Base-by-base conservation (phyloP, 108 stramenopile genomes). In the Pseudonitzschia pungens region DNA sequence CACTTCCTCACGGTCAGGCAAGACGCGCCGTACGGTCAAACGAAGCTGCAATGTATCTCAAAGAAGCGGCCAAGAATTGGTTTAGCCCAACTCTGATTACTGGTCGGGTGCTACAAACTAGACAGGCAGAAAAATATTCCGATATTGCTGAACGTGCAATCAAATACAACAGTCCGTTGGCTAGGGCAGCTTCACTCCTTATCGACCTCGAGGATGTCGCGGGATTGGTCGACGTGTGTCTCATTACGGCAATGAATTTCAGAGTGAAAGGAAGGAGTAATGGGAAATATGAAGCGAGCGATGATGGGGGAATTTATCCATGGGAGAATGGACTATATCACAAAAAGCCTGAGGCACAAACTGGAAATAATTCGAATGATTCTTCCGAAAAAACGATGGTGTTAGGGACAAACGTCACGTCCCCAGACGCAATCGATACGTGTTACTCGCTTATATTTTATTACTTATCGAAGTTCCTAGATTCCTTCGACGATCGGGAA, bases 241-340 rank as follows among this genome's bases (percentile, higher is more conserved):
- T 94, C 68, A 77, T 80, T 24, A 91, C 90, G 44, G 90, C 92
- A 18, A 56, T 74, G 4, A 94, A 96, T 70, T 96, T 96, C 69
- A 84, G 69, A 14, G 82, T 33, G 56, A 50, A 26, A 22, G 56
- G 40, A 11, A 14, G 26, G 4, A 28, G 15, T 6, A 41, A 56
- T 55, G 56, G 48, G 6, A 31, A 31, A 26, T 52, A 55, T 21
- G 57, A 50, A 27, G 43, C 33, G 8, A 60, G 22, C 29, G 63
- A 50, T 29, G 55, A 41, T 45, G n/a, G 53, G 11, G 50, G 67
- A 33, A 68, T 79, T 56, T 72, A 88, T 55, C 69, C 62, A 18
- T 95, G 94, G 94, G 94, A 95, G 71, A 79, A 71, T 56, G 81
- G 85, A 15, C 76, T 95, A 48, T 95, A 95, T 69, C 90, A 92